phyloP scores from a whole-genome alignment of 768 basidiomycete species.

The Steccherinum ochraceum region DNA sequence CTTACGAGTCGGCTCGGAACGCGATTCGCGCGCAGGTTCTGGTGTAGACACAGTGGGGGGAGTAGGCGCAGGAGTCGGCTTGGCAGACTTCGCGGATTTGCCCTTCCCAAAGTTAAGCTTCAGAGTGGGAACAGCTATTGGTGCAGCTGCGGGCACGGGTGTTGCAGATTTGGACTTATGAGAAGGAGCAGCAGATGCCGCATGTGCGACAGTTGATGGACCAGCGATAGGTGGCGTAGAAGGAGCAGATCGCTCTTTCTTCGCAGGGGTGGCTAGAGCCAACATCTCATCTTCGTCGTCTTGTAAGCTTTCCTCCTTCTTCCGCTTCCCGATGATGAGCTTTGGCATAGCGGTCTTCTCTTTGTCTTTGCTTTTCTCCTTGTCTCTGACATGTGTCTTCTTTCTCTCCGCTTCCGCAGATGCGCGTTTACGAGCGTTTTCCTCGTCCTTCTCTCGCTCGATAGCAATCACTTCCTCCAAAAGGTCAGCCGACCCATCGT shows the following conservation, averaged over 20 bases:
- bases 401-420: slow-evolving; percentile 16
- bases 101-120: slow-evolving; percentile 15
- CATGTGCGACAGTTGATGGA: slow-evolving; percentile 7
- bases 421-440: slow-evolving; percentile 12
- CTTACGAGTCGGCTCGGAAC: slow-evolving; percentile 45
- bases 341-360: slow-evolving; percentile 21
- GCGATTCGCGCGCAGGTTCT: slow-evolving; percentile 19
- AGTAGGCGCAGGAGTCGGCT: slow-evolving; percentile 13
- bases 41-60: slow-evolving; percentile 8
- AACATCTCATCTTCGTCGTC: slow-evolving; percentile 61
- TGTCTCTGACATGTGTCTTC: slow-evolving; percentile 13
- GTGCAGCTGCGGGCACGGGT: slow-evolving; percentile 19
- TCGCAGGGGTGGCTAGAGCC: slow-evolving; percentile 53
- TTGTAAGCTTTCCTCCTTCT: slow-evolving; percentile 34
- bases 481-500: slow-evolving; percentile 79
- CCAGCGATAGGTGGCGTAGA: slow-evolving; percentile 9
- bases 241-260: slow-evolving; percentile 36
- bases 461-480: slow-evolving; percentile 79
- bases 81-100: slow-evolving; percentile 27
- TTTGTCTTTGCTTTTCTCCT: slow-evolving; percentile 22
- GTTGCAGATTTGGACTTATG: slow-evolving; percentile 2
- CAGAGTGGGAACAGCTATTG: slow-evolving; percentile 17
- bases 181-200: slow-evolving; percentile 14
- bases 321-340: slow-evolving; percentile 43
- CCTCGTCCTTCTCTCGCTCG: slow-evolving; percentile 59